Conservation (phyloP, 176 grass and related monocot genomes). For the Cenchrus americanus region DNA sequence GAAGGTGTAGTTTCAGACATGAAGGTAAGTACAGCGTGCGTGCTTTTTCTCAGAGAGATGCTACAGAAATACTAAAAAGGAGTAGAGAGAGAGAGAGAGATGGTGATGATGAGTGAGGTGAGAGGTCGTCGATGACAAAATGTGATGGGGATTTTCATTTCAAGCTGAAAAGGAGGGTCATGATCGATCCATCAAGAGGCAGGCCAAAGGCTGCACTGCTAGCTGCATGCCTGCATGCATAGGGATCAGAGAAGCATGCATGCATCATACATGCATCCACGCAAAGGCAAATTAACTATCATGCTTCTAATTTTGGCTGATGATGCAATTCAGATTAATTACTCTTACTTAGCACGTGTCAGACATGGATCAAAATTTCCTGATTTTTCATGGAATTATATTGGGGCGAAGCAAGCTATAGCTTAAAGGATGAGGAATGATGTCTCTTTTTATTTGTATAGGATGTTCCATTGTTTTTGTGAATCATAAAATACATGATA, state of each 20-base stretch:
- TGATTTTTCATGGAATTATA: too few relatives aligned
- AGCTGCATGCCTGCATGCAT: neutral
- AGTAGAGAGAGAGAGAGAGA: neutral
- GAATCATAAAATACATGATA: neutral
- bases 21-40: neutral
- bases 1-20: neutral
- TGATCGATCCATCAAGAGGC: neutral
- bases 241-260: neutral
- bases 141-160: constrained; percentile 29
- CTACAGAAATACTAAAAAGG: neutral
- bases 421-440: neutral
- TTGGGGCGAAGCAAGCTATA: too few relatives aligned
- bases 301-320: neutral
- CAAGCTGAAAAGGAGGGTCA: constrained; percentile 41
- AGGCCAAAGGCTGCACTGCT: constrained; percentile 16
- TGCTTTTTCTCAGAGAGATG: neutral
- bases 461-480: neutral
- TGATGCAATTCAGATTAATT: neutral
- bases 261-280: neutral
- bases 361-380: neutral
- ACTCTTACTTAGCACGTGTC: neutral
- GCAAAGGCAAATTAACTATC: constrained; percentile 18
- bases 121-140: constrained; percentile 4
- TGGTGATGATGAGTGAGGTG: neutral
- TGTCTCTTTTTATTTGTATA: neutral